phyloP scores from a whole-genome alignment of 2,329 filamentous ascomycete genomes.

The Hymenoscyphus linearis region DNA sequence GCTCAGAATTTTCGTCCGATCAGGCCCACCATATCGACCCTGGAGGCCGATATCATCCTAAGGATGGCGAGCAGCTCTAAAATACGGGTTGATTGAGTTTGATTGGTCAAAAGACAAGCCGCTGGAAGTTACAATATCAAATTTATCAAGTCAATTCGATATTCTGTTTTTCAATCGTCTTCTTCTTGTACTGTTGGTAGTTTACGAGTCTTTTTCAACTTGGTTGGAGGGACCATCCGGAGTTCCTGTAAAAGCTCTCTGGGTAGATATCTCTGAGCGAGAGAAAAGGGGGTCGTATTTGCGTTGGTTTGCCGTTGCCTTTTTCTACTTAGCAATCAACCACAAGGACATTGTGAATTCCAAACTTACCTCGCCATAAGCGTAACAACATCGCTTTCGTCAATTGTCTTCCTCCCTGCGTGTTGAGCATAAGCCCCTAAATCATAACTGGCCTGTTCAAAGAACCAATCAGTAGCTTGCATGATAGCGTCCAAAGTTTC shows the following conservation, averaged over 20 bases:
- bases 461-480: conserved; percentile 85
- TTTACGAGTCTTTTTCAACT: conserved; percentile 37
- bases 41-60: background rate
- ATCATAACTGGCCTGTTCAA: conserved; percentile 80
- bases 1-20: background rate
- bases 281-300: conserved; percentile 71
- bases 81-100: background rate
- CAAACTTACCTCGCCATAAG: conserved; percentile 72
- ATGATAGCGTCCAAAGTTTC: conserved; percentile 71
- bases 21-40: background rate
- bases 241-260: conserved; percentile 79
- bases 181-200: conserved; percentile 38
- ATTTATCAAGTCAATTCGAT: background rate
- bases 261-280: conserved; percentile 79
- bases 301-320: conserved; percentile 74
- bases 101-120: background rate
- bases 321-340: conserved; percentile 30
- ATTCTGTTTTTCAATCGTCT: conserved; percentile 31
- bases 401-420: conserved; percentile 76
- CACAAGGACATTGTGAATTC: background rate
- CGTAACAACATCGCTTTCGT: conserved; percentile 76
- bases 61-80: background rate
- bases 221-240: conserved; percentile 59
- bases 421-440: conserved; percentile 75
- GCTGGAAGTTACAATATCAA: background rate